Base-by-base conservation (phyloP, 306 rosid species). In the Medicago ruthenica region DNA sequence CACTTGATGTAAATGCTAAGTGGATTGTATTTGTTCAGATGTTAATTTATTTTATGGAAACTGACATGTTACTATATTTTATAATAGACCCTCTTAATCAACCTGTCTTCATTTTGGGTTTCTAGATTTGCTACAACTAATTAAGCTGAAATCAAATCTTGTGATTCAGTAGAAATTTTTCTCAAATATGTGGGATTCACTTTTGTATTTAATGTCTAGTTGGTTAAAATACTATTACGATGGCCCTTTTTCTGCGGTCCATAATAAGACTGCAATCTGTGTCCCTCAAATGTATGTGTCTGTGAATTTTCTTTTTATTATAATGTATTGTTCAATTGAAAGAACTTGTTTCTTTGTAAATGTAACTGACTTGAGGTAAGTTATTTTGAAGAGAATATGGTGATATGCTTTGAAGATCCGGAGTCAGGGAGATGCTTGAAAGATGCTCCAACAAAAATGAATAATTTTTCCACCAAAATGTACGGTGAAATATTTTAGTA, bases 381-480 rank as follows among this genome's bases (percentile, higher is more conserved):
- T 77, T 71, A 17, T 71, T 78, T 90, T 83, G 68, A 77, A 92
- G 98, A 91, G 89, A 94, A 94, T 82, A 92, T 92, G 98, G 93
- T 90, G 82, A 75, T 94, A 79, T 90, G 98, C 89, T 92, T 90
- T 82, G 88, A 91, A 87, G 97, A 94, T 80, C 91, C 81, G 61
- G 91, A 83, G 80, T 85, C 90, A 0, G 93, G 97, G 77, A 92
- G 87, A 86, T 94, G 98, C 87, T 77, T 87, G 88, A 94, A 84
- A 71, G 93, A 83, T 70, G 83, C 84, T 78, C 92, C 92, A 71
- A 82, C 55, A 63, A 88, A 82, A 66, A 41, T 68, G 20, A 63
- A 81, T 82, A 88, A 79, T n/a, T 60, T 82, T 83, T 81, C 89
- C 68, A 75, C 95, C 85, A 90, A 94, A 83, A 92, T 94, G 98